Conservation (phyloP, 805 yeast genomes). For the Saccharomyces mikatae region DNA sequence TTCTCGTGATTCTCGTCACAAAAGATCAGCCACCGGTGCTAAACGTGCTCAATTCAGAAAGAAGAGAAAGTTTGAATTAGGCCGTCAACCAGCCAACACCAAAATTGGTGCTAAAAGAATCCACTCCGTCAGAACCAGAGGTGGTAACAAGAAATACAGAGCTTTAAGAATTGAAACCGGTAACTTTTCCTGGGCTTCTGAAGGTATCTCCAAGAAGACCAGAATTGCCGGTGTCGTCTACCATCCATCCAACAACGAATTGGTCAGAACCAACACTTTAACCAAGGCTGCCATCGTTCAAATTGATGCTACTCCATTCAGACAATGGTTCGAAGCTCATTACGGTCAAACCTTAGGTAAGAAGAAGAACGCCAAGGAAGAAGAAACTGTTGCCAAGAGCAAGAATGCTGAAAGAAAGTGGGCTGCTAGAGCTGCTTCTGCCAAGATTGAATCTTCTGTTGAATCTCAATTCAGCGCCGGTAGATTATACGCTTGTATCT, state of each 20-base stretch:
- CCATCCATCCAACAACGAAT: constrained; percentile 98
- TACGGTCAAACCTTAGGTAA: constrained; percentile 89
- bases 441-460: constrained; percentile 80
- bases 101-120: constrained; percentile 96
- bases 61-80: constrained; percentile 99
- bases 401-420: constrained; percentile 78
- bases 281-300: constrained; percentile 97
- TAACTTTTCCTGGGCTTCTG: constrained; percentile 99
- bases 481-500: constrained; percentile 93
- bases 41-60: constrained; percentile 99
- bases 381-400: constrained; percentile 57
- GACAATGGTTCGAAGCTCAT: constrained; percentile 96
- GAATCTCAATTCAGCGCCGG: constrained; percentile 95
- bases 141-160: constrained; percentile 98
- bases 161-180: constrained; percentile 96
- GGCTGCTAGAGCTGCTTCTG: constrained; percentile 76
- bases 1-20: constrained; percentile 99
- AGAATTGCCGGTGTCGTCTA: constrained; percentile 92
- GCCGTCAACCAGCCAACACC: constrained; percentile 98
- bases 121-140: constrained; percentile 97
- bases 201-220: constrained; percentile 95
- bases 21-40: constrained; percentile 99
- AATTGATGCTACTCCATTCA: constrained; percentile 98
- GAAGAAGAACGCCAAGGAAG: constrained; percentile 50
- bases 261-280: constrained; percentile 97